Percentiles rank a stretch among this genome's conserved stretches.
Evolutionary conservation across 306 rosid genomes (phyloP).

Genomic region (Vachellia pachyceras): DNA sequence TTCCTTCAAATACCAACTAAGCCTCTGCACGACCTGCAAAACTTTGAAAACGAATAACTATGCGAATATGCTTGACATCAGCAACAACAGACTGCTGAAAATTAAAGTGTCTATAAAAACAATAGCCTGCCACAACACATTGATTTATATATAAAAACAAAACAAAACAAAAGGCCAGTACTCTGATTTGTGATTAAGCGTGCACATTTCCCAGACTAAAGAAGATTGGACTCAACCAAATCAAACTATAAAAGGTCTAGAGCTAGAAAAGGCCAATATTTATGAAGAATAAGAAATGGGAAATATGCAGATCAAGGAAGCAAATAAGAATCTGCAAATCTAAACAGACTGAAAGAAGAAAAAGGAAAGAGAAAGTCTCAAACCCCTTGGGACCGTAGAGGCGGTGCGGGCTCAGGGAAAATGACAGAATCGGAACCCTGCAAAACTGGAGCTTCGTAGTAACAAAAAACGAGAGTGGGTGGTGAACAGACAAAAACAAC

Average conservation of each 20-base stretch:
- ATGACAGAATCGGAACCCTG: neutral
- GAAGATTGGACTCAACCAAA: neutral
- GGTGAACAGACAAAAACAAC: neutral
- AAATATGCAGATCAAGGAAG: neutral
- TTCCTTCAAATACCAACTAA: slow-evolving; percentile 40
- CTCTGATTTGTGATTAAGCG: slow-evolving; percentile 1
- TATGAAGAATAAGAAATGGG: neutral
- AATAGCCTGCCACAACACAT: neutral
- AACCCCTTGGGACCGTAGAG: neutral
- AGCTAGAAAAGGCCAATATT: neutral
- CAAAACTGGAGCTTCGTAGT: neutral
- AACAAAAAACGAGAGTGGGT: neutral
- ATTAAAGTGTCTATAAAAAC: slow-evolving; percentile 20
- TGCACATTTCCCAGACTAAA: slow-evolving; percentile 7
- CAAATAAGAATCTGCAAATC: slow-evolving; percentile 2
- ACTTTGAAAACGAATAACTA: slow-evolving; percentile 32
- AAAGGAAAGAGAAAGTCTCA: neutral
- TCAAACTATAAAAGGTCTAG: slow-evolving; percentile 25
- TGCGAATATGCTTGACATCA: slow-evolving; percentile 13
- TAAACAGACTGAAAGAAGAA: slow-evolving; percentile 1
- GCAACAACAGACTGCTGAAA: slow-evolving; percentile 10
- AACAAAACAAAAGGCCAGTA: slow-evolving; percentile 15
- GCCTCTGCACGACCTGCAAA: slow-evolving; percentile 54
- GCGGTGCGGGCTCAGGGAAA: neutral
- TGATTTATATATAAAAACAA: neutral